These are phyloP conservation scores for Noccaea caerulescens DNA, from an alignment of 345 rosid genomes.

Conservation along the genomic window DNA sequence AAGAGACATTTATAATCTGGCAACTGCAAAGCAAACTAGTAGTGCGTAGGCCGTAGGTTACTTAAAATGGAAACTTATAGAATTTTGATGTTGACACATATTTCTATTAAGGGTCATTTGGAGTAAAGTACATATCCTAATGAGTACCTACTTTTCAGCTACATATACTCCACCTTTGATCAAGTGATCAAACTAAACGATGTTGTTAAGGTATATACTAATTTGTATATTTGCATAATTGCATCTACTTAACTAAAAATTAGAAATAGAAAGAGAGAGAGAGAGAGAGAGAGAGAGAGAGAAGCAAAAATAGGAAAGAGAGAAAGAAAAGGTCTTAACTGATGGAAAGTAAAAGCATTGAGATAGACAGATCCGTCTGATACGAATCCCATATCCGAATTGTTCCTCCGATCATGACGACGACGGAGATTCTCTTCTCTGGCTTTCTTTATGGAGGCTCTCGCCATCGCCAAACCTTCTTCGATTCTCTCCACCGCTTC, in stretches of 20 bases:
- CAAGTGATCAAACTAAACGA: constrained; percentile 25
- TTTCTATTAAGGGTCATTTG: constrained; percentile 23
- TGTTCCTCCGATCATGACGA: constrained; percentile 38
- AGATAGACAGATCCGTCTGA: constrained; percentile 61
- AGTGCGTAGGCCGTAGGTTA: neutral
- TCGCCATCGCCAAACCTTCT: constrained; percentile 62
- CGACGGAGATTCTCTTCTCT: constrained; percentile 43
- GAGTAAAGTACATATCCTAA: constrained; percentile 23
- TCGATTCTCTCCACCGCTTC: constrained; percentile 52
- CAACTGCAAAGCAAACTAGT: constrained; percentile 24
- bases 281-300: neutral
- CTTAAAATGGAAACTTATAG: constrained; percentile 31
- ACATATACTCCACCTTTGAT: constrained; percentile 3
- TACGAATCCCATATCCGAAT: constrained; percentile 37
- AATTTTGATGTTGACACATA: constrained; percentile 35
- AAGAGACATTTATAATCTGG: neutral
- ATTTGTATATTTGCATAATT: neutral
- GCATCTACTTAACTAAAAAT: neutral
- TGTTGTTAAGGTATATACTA: constrained; percentile 4
- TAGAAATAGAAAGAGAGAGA: neutral
- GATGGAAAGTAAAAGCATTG: constrained; percentile 67
- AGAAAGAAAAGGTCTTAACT: constrained; percentile 52
- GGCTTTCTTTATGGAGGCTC: constrained; percentile 62
- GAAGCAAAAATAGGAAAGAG: constrained; percentile 22
- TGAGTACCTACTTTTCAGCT: constrained; percentile 34